phyloP scores from a whole-genome alignment of 2,329 filamentous ascomycete species.

The Penicillium crustosum region DNA sequence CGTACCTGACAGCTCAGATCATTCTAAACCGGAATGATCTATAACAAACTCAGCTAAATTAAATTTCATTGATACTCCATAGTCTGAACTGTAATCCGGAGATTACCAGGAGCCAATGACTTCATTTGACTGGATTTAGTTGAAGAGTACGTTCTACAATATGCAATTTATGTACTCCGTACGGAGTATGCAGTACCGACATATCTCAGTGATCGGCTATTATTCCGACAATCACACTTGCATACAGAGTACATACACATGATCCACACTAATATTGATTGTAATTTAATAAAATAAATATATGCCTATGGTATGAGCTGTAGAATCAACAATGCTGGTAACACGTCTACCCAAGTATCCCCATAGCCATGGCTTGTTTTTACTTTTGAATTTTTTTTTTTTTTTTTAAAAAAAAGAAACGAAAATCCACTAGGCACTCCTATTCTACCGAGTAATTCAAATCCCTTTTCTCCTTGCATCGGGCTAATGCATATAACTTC shows the following conservation, averaged over 20 bases:
- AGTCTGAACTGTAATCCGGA: neutral
- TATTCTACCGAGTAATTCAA: neutral
- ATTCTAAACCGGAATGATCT: neutral
- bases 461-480: neutral
- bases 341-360: neutral
- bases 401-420: too few relatives aligned
- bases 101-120: conserved; percentile 1
- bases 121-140: neutral
- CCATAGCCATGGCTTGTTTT: neutral
- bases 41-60: conserved; percentile 5
- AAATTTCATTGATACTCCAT: neutral
- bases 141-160: neutral
- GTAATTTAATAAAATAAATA: neutral
- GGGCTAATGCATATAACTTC: neutral
- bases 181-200: too few relatives aligned
- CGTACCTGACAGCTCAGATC: neutral
- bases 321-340: neutral
- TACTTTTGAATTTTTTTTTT: too few relatives aligned
- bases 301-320: neutral
- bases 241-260: neutral
- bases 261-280: neutral
- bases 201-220: neutral
- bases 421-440: neutral
- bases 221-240: neutral
- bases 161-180: neutral